Percentiles rank a stretch among this genome's conserved stretches.
These are phyloP conservation scores for Phytophthora sp. DNA, from an alignment of 352 stramenopile genomes.

Conservation along the genomic window DNA sequence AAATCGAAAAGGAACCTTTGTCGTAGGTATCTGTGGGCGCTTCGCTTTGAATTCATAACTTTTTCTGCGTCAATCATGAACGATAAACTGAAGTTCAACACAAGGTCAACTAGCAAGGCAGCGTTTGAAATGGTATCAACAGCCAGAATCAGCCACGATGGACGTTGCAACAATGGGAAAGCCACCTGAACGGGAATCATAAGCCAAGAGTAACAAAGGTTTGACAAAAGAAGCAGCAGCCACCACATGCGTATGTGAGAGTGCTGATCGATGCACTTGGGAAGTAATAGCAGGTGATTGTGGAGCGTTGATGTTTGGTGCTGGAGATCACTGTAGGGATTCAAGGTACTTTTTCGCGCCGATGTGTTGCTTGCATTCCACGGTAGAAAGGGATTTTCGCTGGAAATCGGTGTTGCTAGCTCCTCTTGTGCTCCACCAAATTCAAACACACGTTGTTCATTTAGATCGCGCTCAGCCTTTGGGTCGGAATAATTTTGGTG, in stretches of 20 bases:
- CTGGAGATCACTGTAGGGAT: constrained; percentile 5
- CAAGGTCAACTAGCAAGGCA: constrained; percentile 44
- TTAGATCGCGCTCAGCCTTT: neutral
- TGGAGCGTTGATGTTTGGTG: neutral
- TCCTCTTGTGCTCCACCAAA: neutral
- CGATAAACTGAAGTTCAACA: constrained; percentile 68
- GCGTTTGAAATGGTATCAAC: constrained; percentile 44
- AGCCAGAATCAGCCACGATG: constrained; percentile 35
- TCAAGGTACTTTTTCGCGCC: neutral
- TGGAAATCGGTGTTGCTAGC: neutral
- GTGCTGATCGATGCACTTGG: constrained; percentile 52
- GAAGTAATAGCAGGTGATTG: neutral
- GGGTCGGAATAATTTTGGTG: neutral
- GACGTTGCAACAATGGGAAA: constrained; percentile 48
- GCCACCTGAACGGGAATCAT: constrained; percentile 54
- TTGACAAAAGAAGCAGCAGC: constrained; percentile 39
- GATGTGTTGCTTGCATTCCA: neutral
- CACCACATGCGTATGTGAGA: constrained; percentile 53
- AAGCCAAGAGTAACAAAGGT: constrained; percentile 58
- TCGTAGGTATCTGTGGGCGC: constrained; percentile 44
- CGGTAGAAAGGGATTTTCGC: neutral
- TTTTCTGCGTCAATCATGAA: constrained; percentile 60
- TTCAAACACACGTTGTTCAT: neutral
- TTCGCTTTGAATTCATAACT: constrained; percentile 50
- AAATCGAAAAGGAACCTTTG: constrained; percentile 49